Conservation (phyloP, 441 rosid genomes). For the Pelargonium hybrid region DNA sequence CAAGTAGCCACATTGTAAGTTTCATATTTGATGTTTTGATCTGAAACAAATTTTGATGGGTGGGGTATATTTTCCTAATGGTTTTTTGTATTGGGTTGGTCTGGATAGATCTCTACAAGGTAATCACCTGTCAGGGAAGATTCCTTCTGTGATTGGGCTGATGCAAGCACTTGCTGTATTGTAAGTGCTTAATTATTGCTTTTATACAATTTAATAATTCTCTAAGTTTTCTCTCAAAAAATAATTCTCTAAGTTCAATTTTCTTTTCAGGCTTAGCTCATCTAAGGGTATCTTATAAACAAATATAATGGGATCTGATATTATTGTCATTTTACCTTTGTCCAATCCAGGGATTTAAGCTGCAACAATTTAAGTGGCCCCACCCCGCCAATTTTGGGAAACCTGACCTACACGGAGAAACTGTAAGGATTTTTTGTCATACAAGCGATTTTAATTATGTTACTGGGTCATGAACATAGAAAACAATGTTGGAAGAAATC, state of each 20-base stretch:
- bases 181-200: constrained; percentile 32
- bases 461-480: not conserved
- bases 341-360: constrained; percentile 59
- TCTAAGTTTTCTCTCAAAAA: too few relatives aligned
- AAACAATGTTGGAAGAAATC: not conserved
- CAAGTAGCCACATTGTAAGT: constrained; percentile 51
- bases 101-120: constrained; percentile 76
- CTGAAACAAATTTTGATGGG: not conserved
- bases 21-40: not conserved
- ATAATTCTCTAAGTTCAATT: too few relatives aligned
- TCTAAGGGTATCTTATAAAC: not conserved
- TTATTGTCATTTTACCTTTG: not conserved
- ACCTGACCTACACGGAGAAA: constrained; percentile 74
- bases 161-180: constrained; percentile 97
- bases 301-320: not conserved
- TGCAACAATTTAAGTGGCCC: constrained; percentile 71
- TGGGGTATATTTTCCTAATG: not conserved
- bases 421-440: constrained; percentile 36
- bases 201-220: too few relatives aligned
- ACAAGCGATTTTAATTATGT: not conserved
- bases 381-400: constrained; percentile 80
- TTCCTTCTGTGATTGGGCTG: constrained; percentile 80
- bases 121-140: constrained; percentile 60
- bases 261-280: not conserved
- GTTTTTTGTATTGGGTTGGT: not conserved